Conservation (phyloP, 148 eudicot species). For the Hydrangea macrophylla region DNA sequence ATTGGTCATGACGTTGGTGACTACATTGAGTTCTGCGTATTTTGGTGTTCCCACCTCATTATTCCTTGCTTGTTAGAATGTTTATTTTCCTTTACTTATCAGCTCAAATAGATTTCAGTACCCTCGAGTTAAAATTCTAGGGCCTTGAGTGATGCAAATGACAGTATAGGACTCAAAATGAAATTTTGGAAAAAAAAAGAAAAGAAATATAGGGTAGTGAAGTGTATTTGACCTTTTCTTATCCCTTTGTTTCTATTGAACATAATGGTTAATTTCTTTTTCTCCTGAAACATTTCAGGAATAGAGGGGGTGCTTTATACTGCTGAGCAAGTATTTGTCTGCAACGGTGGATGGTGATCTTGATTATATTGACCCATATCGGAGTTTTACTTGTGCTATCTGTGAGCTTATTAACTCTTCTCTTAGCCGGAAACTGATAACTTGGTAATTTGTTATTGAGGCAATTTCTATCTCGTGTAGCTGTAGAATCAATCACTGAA, state of each 20-base stretch:
- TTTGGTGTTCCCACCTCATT: too few species aligned
- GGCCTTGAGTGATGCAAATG: too few species aligned
- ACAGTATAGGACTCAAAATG: too few species aligned
- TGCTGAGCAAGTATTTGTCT: not conserved
- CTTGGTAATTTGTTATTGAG: not conserved
- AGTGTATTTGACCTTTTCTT: not conserved
- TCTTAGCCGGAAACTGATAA: not conserved
- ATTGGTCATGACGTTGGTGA: not conserved
- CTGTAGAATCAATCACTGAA: not conserved
- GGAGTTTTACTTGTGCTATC: not conserved
- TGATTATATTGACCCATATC: too few species aligned
- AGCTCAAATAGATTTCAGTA: too few species aligned
- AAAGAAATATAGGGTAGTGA: too few species aligned
- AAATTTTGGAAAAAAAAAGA: too few species aligned
- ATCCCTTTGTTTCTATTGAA: not conserved
- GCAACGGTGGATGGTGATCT: not conserved
- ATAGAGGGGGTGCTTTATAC: constrained; percentile 1
- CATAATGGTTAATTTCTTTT: not conserved
- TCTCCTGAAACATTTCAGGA: constrained; percentile 14
- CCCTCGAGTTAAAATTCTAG: too few species aligned
- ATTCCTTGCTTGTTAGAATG: too few species aligned
- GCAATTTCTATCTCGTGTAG: not conserved
- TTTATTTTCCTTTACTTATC: too few species aligned
- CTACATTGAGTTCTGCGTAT: too few species aligned
- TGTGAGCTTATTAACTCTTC: constrained; percentile 2